phyloP scores from a whole-genome alignment of 2,329 filamentous ascomycete genomes.

The Scleromitrula shiraiana region DNA sequence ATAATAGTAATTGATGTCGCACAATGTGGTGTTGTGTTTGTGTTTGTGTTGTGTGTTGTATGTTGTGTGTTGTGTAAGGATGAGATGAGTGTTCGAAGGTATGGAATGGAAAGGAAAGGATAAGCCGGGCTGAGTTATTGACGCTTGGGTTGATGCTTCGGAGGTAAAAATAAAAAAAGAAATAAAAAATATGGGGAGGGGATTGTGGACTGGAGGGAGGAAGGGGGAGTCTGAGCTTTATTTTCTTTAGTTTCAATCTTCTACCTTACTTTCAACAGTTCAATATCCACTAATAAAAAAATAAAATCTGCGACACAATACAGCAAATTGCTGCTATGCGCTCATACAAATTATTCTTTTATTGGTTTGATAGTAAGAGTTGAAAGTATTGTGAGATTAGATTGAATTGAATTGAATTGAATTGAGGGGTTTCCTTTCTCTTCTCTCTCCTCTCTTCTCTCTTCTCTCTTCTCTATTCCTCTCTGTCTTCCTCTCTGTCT shows the following conservation, averaged over 20 bases:
- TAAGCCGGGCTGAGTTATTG: conserved; percentile 1
- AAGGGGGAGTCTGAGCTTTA: conserved; percentile 3
- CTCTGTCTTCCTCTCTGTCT: background rate
- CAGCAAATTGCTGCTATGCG: background rate
- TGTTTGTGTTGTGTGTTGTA: background rate
- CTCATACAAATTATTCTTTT: background rate
- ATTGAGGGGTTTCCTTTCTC: background rate
- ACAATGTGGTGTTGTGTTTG: background rate
- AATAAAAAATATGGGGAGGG: background rate
- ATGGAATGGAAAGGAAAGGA: conserved; percentile 1
- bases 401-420: background rate
- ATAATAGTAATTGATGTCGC: conserved; percentile 6
- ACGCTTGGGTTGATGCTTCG: background rate
- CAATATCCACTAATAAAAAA: background rate
- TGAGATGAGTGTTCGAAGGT: too few relatives aligned
- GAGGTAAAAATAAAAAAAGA: background rate
- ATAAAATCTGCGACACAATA: background rate
- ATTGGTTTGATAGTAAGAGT: background rate
- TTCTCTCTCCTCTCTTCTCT: background rate
- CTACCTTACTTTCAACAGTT: too few relatives aligned
- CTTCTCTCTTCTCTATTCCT: background rate
- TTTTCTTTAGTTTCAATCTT: background rate
- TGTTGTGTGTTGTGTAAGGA: too few relatives aligned
- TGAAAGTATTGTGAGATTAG: too few relatives aligned
- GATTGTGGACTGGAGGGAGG: background rate